Conservation (phyloP, 2,329 filamentous ascomycete genomes). For the Mycosphaerella arachidis region DNA sequence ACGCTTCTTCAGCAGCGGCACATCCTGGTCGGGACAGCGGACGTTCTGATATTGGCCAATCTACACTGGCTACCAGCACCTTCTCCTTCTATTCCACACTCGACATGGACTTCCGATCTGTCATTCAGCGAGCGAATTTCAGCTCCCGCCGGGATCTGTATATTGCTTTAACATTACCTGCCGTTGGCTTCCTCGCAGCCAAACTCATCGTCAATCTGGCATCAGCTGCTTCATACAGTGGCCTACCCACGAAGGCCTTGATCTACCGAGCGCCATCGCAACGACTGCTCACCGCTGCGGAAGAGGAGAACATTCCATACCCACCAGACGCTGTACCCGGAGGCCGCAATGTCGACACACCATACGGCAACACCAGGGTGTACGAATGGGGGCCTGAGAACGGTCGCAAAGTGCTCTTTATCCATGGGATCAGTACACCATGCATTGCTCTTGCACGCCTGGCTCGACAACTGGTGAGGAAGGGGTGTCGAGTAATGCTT, state of each 20-base stretch:
- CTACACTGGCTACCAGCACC: too few relatives aligned
- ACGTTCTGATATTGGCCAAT: too few relatives aligned
- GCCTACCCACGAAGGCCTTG: constrained; percentile 3
- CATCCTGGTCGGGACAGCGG: too few relatives aligned
- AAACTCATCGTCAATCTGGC: constrained; percentile 11
- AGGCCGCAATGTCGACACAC: constrained; percentile 1
- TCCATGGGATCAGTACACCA: constrained; percentile 80
- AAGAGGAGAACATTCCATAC: constrained; percentile 47
- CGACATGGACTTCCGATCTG: constrained; percentile 8
- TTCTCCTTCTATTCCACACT: neutral
- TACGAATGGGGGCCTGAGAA: constrained; percentile 5
- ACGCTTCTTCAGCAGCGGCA: neutral
- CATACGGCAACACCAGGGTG: neutral
- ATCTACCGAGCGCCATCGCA: constrained; percentile 15
- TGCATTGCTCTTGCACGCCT: constrained; percentile 64
- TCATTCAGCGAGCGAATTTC: constrained; percentile 2
- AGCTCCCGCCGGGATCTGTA: constrained; percentile 18
- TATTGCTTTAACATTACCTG: constrained; percentile 21
- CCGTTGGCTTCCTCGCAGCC: constrained; percentile 15
- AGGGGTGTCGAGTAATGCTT: constrained; percentile 71
- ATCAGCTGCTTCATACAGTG: constrained; percentile 7
- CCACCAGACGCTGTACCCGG: constrained; percentile 63
- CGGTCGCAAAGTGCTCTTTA: constrained; percentile 51
- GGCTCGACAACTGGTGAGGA: constrained; percentile 58
- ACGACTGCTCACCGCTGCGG: constrained; percentile 9